Percentiles rank a stretch among this genome's conserved stretches.
Evolutionary conservation across 2,329 filamentous ascomycete species (phyloP).

Genomic region (Tricladium varicosporioides): DNA sequence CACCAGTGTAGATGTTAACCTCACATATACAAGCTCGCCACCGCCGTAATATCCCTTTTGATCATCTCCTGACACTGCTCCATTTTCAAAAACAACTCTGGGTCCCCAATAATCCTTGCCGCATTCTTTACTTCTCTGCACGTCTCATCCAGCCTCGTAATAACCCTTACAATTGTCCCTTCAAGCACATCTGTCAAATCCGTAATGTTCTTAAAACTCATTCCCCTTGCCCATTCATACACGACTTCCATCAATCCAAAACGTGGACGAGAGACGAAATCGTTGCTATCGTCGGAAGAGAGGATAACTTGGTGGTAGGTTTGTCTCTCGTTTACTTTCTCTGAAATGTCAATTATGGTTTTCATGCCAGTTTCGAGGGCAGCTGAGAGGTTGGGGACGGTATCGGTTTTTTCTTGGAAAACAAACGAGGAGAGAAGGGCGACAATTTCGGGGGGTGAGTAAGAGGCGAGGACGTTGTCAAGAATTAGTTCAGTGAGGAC

Average conservation of each 20-base stretch:
- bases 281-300: constrained; percentile 84
- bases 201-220: constrained; percentile 98
- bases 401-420: constrained; percentile 94
- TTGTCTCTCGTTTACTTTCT: constrained; percentile 90
- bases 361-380: constrained; percentile 79
- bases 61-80: constrained; percentile 96
- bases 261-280: constrained; percentile 81
- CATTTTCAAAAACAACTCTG: constrained; percentile 93
- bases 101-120: constrained; percentile 91
- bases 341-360: constrained; percentile 84
- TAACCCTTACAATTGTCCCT: constrained; percentile 93
- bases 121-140: constrained; percentile 98
- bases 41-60: constrained; percentile 90
- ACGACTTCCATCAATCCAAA: constrained; percentile 97
- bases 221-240: constrained; percentile 96
- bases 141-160: constrained; percentile 91
- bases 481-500: constrained; percentile 94
- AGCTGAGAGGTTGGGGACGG: constrained; percentile 75
- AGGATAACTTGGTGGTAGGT: constrained; percentile 90
- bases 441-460: constrained; percentile 94
- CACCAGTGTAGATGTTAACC: too few species aligned
- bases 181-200: constrained; percentile 94
- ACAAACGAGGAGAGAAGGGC: constrained; percentile 92
- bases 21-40: constrained; percentile 85
- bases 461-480: constrained; percentile 93